phyloP scores from a whole-genome alignment of 2,329 filamentous ascomycete species.

The Mycogone perniciosa region DNA sequence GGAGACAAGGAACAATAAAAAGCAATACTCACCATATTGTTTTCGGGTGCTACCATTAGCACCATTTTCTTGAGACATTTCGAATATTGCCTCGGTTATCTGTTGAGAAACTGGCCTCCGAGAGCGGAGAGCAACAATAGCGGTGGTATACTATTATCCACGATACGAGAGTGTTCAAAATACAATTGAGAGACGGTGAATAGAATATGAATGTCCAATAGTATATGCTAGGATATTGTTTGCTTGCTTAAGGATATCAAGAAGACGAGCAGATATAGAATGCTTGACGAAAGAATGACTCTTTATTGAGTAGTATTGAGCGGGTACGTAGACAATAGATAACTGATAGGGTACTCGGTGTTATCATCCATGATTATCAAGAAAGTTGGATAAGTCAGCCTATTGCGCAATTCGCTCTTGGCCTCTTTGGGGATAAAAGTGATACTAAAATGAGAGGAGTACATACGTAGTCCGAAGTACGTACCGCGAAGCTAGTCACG shows the following conservation, averaged over 20 bases:
- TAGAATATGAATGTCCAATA: neutral
- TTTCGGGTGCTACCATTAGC: slow-evolving; percentile 16
- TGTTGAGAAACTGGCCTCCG: slow-evolving; percentile 2
- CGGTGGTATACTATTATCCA: neutral
- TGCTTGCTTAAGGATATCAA: neutral
- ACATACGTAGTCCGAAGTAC: neutral
- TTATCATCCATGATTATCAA: neutral
- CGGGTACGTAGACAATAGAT: no score
- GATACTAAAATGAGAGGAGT: neutral
- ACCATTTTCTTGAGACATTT: slow-evolving; percentile 20
- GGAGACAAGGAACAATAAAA: neutral
- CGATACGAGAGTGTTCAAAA: neutral
- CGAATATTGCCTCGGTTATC: neutral
- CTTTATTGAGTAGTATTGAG: neutral
- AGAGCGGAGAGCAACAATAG: slow-evolving; percentile 3
- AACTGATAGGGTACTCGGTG: no score
- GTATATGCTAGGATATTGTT: neutral
- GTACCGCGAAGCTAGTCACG: neutral
- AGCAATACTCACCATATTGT: slow-evolving; percentile 26
- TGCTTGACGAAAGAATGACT: neutral
- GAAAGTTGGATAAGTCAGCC: neutral
- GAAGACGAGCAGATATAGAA: neutral
- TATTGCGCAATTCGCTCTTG: slow-evolving; percentile 4
- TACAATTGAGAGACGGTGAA: neutral
- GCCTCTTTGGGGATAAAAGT: neutral